These are phyloP conservation scores for Wallacemonas rigidus DNA, from an alignment of 208 protist genomes.

Conservation along the genomic window DNA sequence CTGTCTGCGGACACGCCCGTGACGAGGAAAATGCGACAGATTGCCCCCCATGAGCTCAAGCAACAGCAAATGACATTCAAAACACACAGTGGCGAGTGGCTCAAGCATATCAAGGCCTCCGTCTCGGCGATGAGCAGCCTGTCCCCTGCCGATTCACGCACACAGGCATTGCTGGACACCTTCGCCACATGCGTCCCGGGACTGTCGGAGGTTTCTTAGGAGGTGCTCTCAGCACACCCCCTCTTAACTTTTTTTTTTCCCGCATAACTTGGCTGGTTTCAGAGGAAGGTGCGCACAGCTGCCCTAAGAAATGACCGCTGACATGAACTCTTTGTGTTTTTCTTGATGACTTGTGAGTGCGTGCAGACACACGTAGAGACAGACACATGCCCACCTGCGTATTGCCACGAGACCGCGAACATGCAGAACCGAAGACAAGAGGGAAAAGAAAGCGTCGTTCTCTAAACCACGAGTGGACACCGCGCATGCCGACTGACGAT, in stretches of 20 bases:
- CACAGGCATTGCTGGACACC: not conserved
- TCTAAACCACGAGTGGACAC: too few relatives aligned
- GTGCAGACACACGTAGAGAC: too few relatives aligned
- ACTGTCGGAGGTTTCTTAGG: not conserved
- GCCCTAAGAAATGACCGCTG: not conserved
- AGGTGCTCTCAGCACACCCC: not conserved
- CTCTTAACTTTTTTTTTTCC: not conserved
- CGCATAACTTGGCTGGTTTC: not conserved
- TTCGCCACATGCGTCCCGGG: not conserved
- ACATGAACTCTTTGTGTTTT: not conserved
- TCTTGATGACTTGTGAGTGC: too few relatives aligned
- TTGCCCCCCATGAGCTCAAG: not conserved
- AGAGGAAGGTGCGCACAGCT: too few relatives aligned
- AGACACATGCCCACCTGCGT: too few relatives aligned
- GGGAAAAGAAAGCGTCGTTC: too few relatives aligned
- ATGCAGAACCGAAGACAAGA: too few relatives aligned
- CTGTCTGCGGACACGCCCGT: constrained; percentile 23
- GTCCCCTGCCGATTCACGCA: not conserved
- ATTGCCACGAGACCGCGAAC: too few relatives aligned
- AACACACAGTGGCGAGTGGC: constrained; percentile 4
- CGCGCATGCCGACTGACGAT: too few relatives aligned
- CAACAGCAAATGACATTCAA: constrained; percentile 20
- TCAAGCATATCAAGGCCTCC: not conserved
- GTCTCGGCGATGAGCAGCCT: not conserved
- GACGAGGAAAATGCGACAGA: not conserved